Conservation (phyloP, 176 grass and related monocot species). For the Carex scoparia region DNA sequence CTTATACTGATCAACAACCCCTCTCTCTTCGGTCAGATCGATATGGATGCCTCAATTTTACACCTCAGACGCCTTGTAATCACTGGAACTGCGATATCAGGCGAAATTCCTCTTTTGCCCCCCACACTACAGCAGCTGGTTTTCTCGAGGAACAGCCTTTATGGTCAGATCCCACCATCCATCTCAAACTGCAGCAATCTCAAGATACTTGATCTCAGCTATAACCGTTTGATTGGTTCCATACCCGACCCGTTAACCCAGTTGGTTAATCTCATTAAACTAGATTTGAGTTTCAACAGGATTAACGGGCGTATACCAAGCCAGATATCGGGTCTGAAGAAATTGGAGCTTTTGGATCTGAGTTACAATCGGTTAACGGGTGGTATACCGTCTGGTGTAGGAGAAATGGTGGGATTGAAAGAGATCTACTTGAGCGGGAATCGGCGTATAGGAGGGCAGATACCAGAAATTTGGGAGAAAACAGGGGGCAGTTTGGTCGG, state of each 20-base stretch:
- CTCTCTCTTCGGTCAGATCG: conserved; percentile 28
- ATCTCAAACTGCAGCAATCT: conserved; percentile 17
- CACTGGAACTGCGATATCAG: conserved; percentile 21
- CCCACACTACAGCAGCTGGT: conserved; percentile 27
- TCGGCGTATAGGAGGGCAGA: conserved; percentile 27
- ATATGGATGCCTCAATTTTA: conserved; percentile 3
- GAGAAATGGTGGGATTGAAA: conserved; percentile 27
- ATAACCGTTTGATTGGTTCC: conserved; percentile 28
- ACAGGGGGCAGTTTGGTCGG: conserved; percentile 24
- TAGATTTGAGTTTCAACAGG: conserved; percentile 40
- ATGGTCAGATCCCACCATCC: conserved; percentile 26
- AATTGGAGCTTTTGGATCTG: conserved; percentile 38
- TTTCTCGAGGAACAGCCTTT: conserved; percentile 32
- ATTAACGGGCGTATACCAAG: conserved; percentile 29
- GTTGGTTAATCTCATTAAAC: conserved; percentile 31
- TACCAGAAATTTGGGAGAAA: conserved; percentile 41
- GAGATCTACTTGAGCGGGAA: conserved; percentile 47
- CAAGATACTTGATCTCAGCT: conserved; percentile 37
- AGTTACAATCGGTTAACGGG: conserved; percentile 36
- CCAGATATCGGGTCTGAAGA: conserved; percentile 6
- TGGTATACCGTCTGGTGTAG: conserved; percentile 26
- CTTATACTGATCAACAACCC: conserved; percentile 45
- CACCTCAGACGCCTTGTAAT: conserved; percentile 34
- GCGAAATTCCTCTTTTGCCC: conserved; percentile 23
- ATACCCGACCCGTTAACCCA: conserved; percentile 26